Percentiles rank a stretch among this genome's conserved stretches.
Conservation (phyloP, 129 eudicot genomes). For the Heracleum sosnowskyi region DNA sequence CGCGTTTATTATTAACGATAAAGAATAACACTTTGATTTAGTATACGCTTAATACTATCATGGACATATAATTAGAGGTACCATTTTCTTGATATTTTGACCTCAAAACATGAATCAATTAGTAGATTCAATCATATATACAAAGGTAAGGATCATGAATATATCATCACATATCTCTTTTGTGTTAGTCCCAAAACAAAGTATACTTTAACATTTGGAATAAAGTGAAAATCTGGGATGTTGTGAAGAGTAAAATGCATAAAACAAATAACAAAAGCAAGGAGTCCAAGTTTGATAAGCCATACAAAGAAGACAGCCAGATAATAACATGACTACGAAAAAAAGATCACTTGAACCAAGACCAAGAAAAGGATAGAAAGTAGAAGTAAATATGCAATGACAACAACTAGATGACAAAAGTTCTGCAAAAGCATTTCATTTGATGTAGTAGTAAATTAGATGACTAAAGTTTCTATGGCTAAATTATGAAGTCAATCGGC, state of each 20-base stretch:
- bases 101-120: not conserved
- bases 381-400: constrained; percentile 8
- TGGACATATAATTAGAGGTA: not conserved
- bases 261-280: not conserved
- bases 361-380: constrained; percentile 2
- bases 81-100: too few species aligned
- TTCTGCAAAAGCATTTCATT: constrained; percentile 1
- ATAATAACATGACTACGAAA: not conserved
- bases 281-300: not conserved
- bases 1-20: not conserved
- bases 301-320: constrained; percentile 7
- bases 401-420: constrained; percentile 10
- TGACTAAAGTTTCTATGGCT: not conserved
- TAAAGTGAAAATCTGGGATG: constrained; percentile 6
- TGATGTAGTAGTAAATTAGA: too few species aligned
- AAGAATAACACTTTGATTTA: too few species aligned
- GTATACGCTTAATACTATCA: too few species aligned
- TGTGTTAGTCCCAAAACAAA: not conserved
- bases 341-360: not conserved
- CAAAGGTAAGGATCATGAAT: not conserved
- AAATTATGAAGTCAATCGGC: not conserved
- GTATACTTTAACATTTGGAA: not conserved
- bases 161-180: not conserved
- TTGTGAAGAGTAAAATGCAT: not conserved
- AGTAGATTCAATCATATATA: not conserved